phyloP scores from a whole-genome alignment of 2,329 filamentous ascomycete genomes.

The Lecanicillium sp. region DNA sequence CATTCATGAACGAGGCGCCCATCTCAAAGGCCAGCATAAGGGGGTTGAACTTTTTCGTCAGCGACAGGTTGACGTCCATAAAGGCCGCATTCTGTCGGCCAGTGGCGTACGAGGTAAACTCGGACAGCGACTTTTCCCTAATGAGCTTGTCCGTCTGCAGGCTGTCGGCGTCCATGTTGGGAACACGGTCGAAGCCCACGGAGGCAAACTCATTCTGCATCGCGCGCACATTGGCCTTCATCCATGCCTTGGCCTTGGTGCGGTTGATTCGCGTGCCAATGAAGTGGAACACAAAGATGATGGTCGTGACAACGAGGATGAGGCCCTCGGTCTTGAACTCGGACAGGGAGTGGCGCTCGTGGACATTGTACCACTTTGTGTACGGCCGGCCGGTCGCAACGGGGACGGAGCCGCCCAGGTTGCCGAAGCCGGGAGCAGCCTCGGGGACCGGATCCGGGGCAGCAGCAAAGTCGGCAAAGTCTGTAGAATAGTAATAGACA shows the following conservation, averaged over 20 bases:
- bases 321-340: slow-evolving; percentile 87
- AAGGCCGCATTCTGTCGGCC: slow-evolving; percentile 91
- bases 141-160: slow-evolving; percentile 42
- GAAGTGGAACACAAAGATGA: slow-evolving; percentile 72
- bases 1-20: slow-evolving; percentile 67
- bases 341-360: slow-evolving; percentile 74
- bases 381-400: slow-evolving; percentile 53
- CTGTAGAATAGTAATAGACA: slow-evolving; percentile 34
- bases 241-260: slow-evolving; percentile 72
- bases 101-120: slow-evolving; percentile 81
- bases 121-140: slow-evolving; percentile 80
- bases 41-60: slow-evolving; percentile 85
- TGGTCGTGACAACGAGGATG: slow-evolving; percentile 64
- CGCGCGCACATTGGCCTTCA: slow-evolving; percentile 60
- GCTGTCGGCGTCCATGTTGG: slow-evolving; percentile 36
- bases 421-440: slow-evolving; percentile 36
- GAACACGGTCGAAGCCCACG: slow-evolving; percentile 66
- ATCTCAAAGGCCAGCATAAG: slow-evolving; percentile 53
- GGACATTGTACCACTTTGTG: slow-evolving; percentile 94
- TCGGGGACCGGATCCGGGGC: slow-evolving; percentile 59
- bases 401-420: slow-evolving; percentile 36
- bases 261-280: slow-evolving; percentile 76
- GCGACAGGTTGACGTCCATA: slow-evolving; percentile 71
- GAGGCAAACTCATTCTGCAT: slow-evolving; percentile 77
- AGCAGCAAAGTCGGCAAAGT: slow-evolving; percentile 89